Conservation (phyloP, 805 yeast genomes). For the Wickerhamiella kazuoi region DNA sequence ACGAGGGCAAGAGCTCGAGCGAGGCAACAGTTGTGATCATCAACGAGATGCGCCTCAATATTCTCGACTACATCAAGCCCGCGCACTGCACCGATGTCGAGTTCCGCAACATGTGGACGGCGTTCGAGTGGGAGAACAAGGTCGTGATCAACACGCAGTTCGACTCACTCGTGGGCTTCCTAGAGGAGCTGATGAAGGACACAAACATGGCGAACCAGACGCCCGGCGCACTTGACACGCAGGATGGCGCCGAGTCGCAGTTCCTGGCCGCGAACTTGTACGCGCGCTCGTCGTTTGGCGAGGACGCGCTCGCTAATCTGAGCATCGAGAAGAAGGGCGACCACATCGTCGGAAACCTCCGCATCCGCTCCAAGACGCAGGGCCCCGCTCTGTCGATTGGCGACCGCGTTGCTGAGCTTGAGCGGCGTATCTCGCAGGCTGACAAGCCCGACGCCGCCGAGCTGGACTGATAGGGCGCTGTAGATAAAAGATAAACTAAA, state of each 20-base stretch:
- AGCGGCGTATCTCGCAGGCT: background rate
- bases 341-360: conserved; percentile 81
- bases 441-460: too few species aligned
- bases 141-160: conserved; percentile 40
- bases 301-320: conserved; percentile 89
- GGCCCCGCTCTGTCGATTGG: conserved; percentile 92
- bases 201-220: conserved; percentile 93
- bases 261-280: conserved; percentile 89
- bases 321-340: conserved; percentile 68
- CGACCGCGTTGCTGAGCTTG: conserved; percentile 65
- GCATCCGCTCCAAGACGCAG: conserved; percentile 95
- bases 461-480: too few species aligned
- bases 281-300: conserved; percentile 86
- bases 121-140: conserved; percentile 98
- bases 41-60: conserved; percentile 88
- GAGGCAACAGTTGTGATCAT: conserved; percentile 79
- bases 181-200: conserved; percentile 55
- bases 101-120: conserved; percentile 97
- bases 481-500: too few species aligned
- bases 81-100: conserved; percentile 75
- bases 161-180: conserved; percentile 49
- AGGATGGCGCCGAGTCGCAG: conserved; percentile 38
- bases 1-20: conserved; percentile 87
- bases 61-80: conserved; percentile 94
- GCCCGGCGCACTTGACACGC: conserved; percentile 53